Base-by-base conservation (phyloP, 1,139 yeast genomes). In the Geotrichum restrictum region DNA sequence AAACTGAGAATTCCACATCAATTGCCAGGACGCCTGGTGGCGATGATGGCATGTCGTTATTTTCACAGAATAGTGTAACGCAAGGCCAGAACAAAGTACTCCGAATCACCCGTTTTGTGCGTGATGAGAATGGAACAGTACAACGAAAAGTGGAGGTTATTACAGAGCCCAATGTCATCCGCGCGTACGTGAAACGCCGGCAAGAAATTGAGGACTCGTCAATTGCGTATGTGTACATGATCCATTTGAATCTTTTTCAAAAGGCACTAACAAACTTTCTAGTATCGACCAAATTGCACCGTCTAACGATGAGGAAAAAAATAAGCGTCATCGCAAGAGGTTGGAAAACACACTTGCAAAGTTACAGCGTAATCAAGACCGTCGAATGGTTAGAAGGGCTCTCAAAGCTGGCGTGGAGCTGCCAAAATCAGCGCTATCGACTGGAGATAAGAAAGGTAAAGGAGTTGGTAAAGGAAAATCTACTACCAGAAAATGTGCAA, bases 271-370 rank as follows among this genome's bases (percentile, higher is more conserved):
- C 24, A 45, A 29, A 14, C 55, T 50, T 19, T 47, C 50, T 34
- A 51, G 57, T 3, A 66, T 69, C 4, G 93, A 85, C 53, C 84
- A 83, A 46, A 79, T 87, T 34, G 79, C 82, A 31, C 85, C 94
- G 1, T 86, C 95, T 1, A 85, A 86, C 63, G 95, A 88, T 59
- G 88, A 85, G 52, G 96, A 89, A 63, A 81, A 83, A 61, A 91
- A 91, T 68, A 79, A 80, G 68, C 80, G 88, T 61, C 80, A 87
- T 59, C 81, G 87, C 64, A 85, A 85, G 69, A 79, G 48, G 16
- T 74, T 93, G 59, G 89, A 87, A 69, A 91, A 86, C 62, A 89
- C 85, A 65, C 76, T 91, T 63, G 96, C 95, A 22, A 85, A 84
- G 60, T 75, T 88, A 61, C 87, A 88, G 66, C 85, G 86, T 64